Conservation (phyloP, 768 basidiomycete species). For the Boletellus ananas region DNA sequence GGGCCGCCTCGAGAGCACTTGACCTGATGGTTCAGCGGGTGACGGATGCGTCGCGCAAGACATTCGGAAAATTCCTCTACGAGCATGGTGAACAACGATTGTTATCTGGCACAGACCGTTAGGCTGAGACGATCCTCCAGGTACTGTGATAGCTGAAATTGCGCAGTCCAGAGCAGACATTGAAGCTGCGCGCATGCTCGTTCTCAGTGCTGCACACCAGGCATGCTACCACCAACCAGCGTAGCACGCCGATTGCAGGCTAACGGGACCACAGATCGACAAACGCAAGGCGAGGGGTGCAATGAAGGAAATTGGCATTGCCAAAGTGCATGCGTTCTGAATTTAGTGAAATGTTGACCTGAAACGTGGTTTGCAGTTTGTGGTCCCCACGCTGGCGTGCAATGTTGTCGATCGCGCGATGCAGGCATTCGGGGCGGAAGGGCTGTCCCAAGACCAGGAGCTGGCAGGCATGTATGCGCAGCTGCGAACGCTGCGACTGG, state of each 20-base stretch:
- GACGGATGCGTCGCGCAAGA: conserved; percentile 87
- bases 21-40: conserved; percentile 88
- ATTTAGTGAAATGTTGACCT: not conserved
- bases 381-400: conserved; percentile 89
- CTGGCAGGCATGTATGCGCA: conserved; percentile 76
- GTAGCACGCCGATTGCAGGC: not conserved
- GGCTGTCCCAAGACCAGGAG: conserved; percentile 83
- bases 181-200: conserved; percentile 81
- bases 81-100: conserved; percentile 67
- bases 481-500: conserved; percentile 82
- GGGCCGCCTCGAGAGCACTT: conserved; percentile 77
- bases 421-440: conserved; percentile 95
- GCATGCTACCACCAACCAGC: conserved; percentile 31
- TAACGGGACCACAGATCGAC: conserved; percentile 64
- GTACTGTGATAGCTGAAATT: conserved; percentile 86
- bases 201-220: conserved; percentile 88
- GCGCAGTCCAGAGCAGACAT: conserved; percentile 93
- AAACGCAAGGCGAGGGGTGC: conserved; percentile 89
- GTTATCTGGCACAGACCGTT: not conserved
- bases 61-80: conserved; percentile 88
- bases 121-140: conserved; percentile 35
- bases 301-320: conserved; percentile 94
- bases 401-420: conserved; percentile 92
- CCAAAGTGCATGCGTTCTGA: conserved; percentile 59
- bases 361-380: conserved; percentile 55